A percentile compares a stretch with the other conserved stretches of the same genome.
Evolutionary conservation across 495 filamentous ascomycete species (phyloP).

Genomic region (Aspergillus avenaceus): DNA sequence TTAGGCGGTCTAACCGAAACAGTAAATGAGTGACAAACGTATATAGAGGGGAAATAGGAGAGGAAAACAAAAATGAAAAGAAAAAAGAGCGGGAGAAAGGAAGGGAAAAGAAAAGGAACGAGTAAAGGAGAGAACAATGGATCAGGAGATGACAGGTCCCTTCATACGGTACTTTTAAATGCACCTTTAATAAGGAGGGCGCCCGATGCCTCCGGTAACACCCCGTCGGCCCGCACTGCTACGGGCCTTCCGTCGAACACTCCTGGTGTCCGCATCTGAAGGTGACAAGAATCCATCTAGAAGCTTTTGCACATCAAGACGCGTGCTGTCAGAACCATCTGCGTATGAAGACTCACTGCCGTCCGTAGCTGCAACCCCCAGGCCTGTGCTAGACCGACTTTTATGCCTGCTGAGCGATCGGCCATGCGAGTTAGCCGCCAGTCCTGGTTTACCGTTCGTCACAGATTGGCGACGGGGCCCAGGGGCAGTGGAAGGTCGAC

Average conservation of each 20-base stretch:
- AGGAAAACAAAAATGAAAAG: background rate
- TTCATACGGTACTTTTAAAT: background rate
- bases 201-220: slow-evolving; percentile 32
- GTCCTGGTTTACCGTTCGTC: slow-evolving; percentile 19
- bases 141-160: background rate
- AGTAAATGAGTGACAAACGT: no score
- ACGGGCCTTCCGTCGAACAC: slow-evolving; percentile 4
- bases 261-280: slow-evolving; percentile 6
- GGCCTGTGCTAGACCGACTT: slow-evolving; percentile 35
- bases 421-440: slow-evolving; percentile 8
- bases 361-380: slow-evolving; percentile 23
- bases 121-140: background rate
- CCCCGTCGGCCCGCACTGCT: slow-evolving; percentile 21
- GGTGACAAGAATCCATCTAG: slow-evolving; percentile 37
- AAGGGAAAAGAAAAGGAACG: slow-evolving; percentile 1
- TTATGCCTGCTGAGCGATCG: slow-evolving; percentile 32
- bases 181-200: slow-evolving; percentile 38
- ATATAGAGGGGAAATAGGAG: background rate
- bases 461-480: slow-evolving; percentile 20
- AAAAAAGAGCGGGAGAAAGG: no score
- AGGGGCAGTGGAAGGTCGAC: slow-evolving; percentile 38
- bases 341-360: background rate
- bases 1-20: no score
- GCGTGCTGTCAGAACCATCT: background rate
- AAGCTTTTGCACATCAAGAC: slow-evolving; percentile 34